phyloP scores from a whole-genome alignment of 202 grass and related monocot genomes.

The Zizania palustris region DNA sequence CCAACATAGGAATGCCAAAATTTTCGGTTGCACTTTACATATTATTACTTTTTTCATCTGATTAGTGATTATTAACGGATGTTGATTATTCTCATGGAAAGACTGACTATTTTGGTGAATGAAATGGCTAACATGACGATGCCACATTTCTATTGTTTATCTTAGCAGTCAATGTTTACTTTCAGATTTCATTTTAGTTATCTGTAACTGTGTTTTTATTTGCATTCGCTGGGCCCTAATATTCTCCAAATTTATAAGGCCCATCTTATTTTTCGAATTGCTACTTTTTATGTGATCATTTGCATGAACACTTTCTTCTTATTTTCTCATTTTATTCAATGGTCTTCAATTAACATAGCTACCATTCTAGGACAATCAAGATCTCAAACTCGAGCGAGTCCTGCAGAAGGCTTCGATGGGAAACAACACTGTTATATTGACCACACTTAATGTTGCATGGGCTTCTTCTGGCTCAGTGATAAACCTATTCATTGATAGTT shows the following conservation, averaged over 20 bases:
- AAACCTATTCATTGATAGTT: constrained; percentile 68
- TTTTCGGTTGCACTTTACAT: constrained; percentile 5
- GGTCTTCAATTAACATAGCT: constrained; percentile 19
- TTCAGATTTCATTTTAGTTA: constrained; percentile 10
- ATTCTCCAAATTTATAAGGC: neutral
- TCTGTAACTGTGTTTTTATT: neutral
- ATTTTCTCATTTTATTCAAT: constrained; percentile 5
- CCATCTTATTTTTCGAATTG: constrained; percentile 1
- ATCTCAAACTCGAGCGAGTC: constrained; percentile 59
- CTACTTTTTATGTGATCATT: constrained; percentile 1
- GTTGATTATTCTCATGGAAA: constrained; percentile 19
- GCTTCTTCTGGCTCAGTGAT: constrained; percentile 68
- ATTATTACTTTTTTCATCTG: neutral
- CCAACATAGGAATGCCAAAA: neutral
- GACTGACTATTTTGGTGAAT: neutral
- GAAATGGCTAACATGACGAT: neutral
- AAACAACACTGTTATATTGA: constrained; percentile 73
- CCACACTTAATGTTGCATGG: constrained; percentile 77
- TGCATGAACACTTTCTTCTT: neutral
- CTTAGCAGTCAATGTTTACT: neutral
- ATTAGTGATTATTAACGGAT: neutral
- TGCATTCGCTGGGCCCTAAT: neutral
- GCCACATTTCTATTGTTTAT: neutral
- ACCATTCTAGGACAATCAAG: constrained; percentile 66
- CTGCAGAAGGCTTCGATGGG: constrained; percentile 58